A percentile compares a stretch with the other conserved stretches of the same genome.
phyloP scores from a whole-genome alignment of 352 stramenopile species.

The Globisporangium echinulatum region DNA sequence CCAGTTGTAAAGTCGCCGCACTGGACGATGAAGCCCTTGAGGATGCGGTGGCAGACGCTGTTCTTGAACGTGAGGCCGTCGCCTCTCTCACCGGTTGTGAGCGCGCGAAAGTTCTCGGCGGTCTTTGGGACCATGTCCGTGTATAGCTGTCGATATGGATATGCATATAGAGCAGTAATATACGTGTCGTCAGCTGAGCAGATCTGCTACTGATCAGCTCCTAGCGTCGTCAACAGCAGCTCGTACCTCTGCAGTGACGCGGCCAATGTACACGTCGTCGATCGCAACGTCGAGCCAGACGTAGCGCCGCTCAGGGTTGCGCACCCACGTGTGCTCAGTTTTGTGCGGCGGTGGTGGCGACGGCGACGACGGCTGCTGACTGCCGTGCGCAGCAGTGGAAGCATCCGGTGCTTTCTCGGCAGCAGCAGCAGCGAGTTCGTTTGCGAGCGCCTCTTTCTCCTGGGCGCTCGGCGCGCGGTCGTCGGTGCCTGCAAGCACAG shows the following conservation, averaged over 20 bases:
- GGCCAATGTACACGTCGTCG: slow-evolving; percentile 59
- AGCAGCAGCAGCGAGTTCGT: slow-evolving; percentile 8
- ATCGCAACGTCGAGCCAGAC: slow-evolving; percentile 84
- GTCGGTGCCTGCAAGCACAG: slow-evolving; percentile 2
- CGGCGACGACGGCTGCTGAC: background rate
- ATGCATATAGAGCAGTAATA: background rate
- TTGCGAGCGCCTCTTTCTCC: slow-evolving; percentile 10
- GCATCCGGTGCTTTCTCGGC: slow-evolving; percentile 2
- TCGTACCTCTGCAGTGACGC: slow-evolving; percentile 63
- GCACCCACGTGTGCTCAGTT: slow-evolving; percentile 27
- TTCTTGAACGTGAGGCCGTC: slow-evolving; percentile 94
- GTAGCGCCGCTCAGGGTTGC: slow-evolving; percentile 71
- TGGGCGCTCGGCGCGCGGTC: slow-evolving; percentile 6
- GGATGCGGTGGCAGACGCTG: slow-evolving; percentile 96
- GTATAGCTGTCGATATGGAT: slow-evolving; percentile 62
- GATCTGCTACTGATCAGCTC: background rate
- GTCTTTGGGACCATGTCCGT: slow-evolving; percentile 96
- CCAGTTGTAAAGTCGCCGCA: slow-evolving; percentile 93
- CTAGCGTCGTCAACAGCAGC: too few relatives aligned
- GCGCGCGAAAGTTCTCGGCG: slow-evolving; percentile 95
- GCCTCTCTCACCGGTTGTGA: slow-evolving; percentile 96
- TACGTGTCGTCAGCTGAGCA: too few relatives aligned
- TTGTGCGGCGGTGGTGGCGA: background rate
- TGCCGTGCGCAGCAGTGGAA: background rate
- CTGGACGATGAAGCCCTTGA: slow-evolving; percentile 98